These are phyloP conservation scores for Ilex paraguariensis DNA, from an alignment of 305 asterid genomes.

Conservation along the genomic window DNA sequence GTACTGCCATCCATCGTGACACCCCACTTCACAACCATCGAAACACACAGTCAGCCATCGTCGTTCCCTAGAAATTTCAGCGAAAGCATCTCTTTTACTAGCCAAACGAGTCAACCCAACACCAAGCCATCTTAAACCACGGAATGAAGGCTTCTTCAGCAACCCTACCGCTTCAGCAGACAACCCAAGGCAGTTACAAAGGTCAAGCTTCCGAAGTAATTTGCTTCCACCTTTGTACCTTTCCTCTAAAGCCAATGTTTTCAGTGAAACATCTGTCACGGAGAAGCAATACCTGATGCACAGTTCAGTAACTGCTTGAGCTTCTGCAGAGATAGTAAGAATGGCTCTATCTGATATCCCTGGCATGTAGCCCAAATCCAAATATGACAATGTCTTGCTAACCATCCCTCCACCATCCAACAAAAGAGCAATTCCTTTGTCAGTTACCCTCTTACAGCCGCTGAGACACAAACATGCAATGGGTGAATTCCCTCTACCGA, in stretches of 20 bases:
- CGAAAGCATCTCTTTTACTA: slow-evolving; percentile 27
- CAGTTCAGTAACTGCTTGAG: slow-evolving; percentile 52
- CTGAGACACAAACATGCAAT: slow-evolving; percentile 47
- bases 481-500: slow-evolving; percentile 47
- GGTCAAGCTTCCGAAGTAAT: slow-evolving; percentile 50
- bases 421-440: slow-evolving; percentile 49
- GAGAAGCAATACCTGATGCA: slow-evolving; percentile 60
- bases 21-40: slow-evolving; percentile 78
- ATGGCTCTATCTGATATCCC: slow-evolving; percentile 67
- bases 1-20: slow-evolving; percentile 83
- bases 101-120: slow-evolving; percentile 43
- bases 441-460: slow-evolving; percentile 61
- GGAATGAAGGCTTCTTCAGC: slow-evolving; percentile 35
- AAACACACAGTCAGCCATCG: slow-evolving; percentile 68
- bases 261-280: slow-evolving; percentile 49
- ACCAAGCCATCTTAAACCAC: slow-evolving; percentile 71
- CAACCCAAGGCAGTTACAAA: slow-evolving; percentile 43
- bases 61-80: slow-evolving; percentile 24
- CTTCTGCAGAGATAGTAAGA: slow-evolving; percentile 37
- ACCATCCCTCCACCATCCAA: slow-evolving; percentile 36
- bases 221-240: slow-evolving; percentile 14
- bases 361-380: slow-evolving; percentile 66
- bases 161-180: slow-evolving; percentile 28
- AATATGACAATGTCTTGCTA: slow-evolving; percentile 36
- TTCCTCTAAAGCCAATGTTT: slow-evolving; percentile 37